Evolutionary conservation across 441 rosid species (phyloP), one percentile per base, ranked within the genome.

Genomic region (Sinapis alba): DNA sequence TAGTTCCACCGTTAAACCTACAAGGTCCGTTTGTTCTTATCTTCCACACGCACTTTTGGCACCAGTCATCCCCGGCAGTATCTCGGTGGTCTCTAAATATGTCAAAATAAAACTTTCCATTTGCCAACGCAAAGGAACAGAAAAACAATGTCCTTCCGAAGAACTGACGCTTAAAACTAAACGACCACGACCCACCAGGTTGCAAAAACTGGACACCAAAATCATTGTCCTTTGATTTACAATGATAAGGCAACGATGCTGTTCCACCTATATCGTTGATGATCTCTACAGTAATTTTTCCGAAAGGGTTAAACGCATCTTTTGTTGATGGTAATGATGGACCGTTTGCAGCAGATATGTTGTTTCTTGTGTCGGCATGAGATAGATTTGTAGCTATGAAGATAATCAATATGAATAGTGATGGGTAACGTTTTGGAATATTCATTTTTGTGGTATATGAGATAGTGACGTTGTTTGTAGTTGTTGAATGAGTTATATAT

Each of bases 41-140:
- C 58, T 51, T 69, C 79, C 75, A 69, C 54, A 4, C 9, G 16
- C 75, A 76, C 47, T 43, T 57, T 38, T 70, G 13, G 19, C 79
- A 75, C 74, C 64, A 68, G 18, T 36, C 15, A 13, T 63, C 60
- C 9, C 53, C 16, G 0, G 43, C 16, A 45, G 6, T 28, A 43
- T 76, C 75, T 63, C 79, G 32, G 4, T 57, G 51, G 56, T 69
- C 79, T 43, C 10, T 43, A 56, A 20, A 76, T 63, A 70, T 76
- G 27, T 63, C 30, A 41, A 70, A 76, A 53, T 0, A 41, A 15
- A 20, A 6, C 2, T 9, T 12, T 51, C 23, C 47, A 38, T 11
- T 41, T 27, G 41, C 16, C 47, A 19, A 69, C 16, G 0, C 45
- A 56, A 76, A 70, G 0, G 7, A 15, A 57, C 75, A 70, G 18